phyloP scores from a whole-genome alignment of 352 stramenopile genomes.

The Thraustotheca clavata region DNA sequence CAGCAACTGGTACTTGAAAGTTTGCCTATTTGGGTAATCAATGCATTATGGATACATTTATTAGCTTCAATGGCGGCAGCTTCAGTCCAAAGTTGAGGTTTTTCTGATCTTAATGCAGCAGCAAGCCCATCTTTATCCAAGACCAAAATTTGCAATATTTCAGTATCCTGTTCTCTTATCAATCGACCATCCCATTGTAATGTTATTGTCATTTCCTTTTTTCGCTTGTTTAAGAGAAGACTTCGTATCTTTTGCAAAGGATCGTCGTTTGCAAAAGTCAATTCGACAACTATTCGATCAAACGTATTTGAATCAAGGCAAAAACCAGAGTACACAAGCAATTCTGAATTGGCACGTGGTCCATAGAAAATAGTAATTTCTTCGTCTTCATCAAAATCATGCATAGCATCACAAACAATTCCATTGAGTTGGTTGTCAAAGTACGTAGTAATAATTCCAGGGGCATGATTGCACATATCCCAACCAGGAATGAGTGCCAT shows the following conservation, averaged over 20 bases:
- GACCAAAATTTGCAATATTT: neutral
- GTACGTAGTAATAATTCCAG: constrained; percentile 36
- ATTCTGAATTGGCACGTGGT: constrained; percentile 38
- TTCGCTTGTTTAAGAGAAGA: constrained; percentile 38
- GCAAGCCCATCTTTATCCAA: constrained; percentile 9
- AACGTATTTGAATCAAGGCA: constrained; percentile 33
- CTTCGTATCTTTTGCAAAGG: constrained; percentile 28
- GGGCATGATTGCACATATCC: constrained; percentile 60
- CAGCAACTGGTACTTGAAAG: neutral
- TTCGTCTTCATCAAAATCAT: constrained; percentile 28
- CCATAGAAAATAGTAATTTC: constrained; percentile 58
- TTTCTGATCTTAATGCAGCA: constrained; percentile 1
- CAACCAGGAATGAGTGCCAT: constrained; percentile 52
- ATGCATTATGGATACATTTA: neutral
- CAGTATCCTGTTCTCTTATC: neutral
- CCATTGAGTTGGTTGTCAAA: constrained; percentile 26
- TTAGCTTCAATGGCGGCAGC: neutral
- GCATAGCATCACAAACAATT: constrained; percentile 38
- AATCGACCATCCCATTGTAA: constrained; percentile 20
- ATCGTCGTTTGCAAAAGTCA: constrained; percentile 23
- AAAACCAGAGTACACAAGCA: constrained; percentile 54
- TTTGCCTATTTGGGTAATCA: neutral
- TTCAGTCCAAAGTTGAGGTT: too few species aligned
- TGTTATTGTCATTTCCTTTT: too few species aligned
- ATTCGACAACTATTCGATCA: constrained; percentile 25